Evolutionary conservation across 805 yeast genomes (phyloP).

Genomic region (Ogataea salicorniae): DNA sequence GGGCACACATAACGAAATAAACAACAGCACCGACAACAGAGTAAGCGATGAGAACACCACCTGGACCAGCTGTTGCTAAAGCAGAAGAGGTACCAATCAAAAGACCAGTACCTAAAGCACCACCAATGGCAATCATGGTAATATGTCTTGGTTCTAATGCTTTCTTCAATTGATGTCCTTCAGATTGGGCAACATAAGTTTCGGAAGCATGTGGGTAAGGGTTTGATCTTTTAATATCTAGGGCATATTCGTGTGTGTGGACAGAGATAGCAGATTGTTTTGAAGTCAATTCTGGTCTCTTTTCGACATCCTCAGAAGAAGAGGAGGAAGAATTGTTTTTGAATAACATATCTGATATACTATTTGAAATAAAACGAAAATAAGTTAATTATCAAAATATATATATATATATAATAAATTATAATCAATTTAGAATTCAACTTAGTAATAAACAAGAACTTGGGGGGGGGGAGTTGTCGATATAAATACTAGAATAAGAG

Average conservation of each 20-base stretch:
- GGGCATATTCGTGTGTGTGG: slow-evolving; percentile 42
- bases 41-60: slow-evolving; percentile 57
- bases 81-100: slow-evolving; percentile 74
- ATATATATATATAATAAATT: not conserved
- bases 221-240: slow-evolving; percentile 39
- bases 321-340: slow-evolving; percentile 6
- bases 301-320: slow-evolving; percentile 6
- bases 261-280: slow-evolving; percentile 18
- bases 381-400: not conserved
- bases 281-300: slow-evolving; percentile 9
- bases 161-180: slow-evolving; percentile 42
- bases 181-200: slow-evolving; percentile 35
- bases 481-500: too few relatives aligned
- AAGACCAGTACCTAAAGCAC: slow-evolving; percentile 78
- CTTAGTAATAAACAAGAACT: too few relatives aligned
- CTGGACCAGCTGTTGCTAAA: slow-evolving; percentile 67
- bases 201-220: slow-evolving; percentile 12
- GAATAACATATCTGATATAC: slow-evolving; percentile 1
- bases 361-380: not conserved
- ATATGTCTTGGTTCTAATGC: slow-evolving; percentile 46
- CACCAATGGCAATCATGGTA: slow-evolving; percentile 70
- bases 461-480: too few relatives aligned
- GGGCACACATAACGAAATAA: slow-evolving; percentile 53
- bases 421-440: too few relatives aligned
- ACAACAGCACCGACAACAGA: slow-evolving; percentile 67